Evolutionary conservation across 805 yeast genomes (phyloP).

Genomic region (Kodamaea hsintzibuensis): DNA sequence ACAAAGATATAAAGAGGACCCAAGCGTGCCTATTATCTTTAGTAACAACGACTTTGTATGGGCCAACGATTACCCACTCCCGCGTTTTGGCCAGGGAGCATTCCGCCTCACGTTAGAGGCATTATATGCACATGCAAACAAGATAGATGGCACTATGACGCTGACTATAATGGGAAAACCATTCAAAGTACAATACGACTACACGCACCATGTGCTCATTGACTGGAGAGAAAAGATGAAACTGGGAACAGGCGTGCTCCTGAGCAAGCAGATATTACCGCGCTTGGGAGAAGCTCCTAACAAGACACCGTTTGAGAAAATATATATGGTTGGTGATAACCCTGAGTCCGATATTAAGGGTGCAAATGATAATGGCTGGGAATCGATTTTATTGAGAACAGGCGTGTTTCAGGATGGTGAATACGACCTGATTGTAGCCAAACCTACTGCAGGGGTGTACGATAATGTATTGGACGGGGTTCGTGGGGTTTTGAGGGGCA

Average conservation of each 20-base stretch:
- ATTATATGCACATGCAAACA: conserved; percentile 55
- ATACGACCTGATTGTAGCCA: conserved; percentile 35
- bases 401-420: conserved; percentile 80
- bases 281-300: conserved; percentile 41
- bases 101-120: conserved; percentile 64
- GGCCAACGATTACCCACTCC: conserved; percentile 78
- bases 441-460: conserved; percentile 52
- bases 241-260: conserved; percentile 9
- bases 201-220: conserved; percentile 70
- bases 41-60: conserved; percentile 83
- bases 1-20: background rate
- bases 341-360: conserved; percentile 93
- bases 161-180: conserved; percentile 81
- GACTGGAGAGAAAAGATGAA: conserved; percentile 48
- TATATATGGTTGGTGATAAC: conserved; percentile 96
- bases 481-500: conserved; percentile 19
- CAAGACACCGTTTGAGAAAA: conserved; percentile 46
- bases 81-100: conserved; percentile 92
- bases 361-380: conserved; percentile 87
- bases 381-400: conserved; percentile 76
- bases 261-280: conserved; percentile 39
- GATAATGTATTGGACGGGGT: conserved; percentile 52
- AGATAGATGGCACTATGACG: conserved; percentile 44
- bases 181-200: conserved; percentile 73
- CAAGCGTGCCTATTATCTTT: conserved; percentile 64